Conservation (phyloP, 2,329 filamentous ascomycete genomes). For the Fonsecaea pedrosoi region DNA sequence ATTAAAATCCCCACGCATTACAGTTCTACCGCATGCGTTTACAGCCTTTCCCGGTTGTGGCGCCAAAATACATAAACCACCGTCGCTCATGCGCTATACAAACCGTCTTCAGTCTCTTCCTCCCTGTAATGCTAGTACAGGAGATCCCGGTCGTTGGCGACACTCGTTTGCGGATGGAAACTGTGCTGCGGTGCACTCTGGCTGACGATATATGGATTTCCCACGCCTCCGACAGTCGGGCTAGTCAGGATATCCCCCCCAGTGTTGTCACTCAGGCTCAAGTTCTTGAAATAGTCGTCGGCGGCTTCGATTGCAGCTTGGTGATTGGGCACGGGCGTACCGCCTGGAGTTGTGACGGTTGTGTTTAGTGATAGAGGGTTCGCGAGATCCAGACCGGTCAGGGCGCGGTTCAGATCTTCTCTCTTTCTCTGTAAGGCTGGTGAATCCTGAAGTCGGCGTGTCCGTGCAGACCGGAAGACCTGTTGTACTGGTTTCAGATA, state of each 20-base stretch:
- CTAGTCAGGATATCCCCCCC: constrained; percentile 58
- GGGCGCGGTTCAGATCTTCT: constrained; percentile 50
- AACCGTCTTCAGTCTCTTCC: not conserved
- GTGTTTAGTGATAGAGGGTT: constrained; percentile 40
- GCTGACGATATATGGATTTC: constrained; percentile 72
- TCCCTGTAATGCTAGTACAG: constrained; percentile 29
- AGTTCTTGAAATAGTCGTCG: constrained; percentile 84
- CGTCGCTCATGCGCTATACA: not conserved
- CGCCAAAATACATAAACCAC: not conserved
- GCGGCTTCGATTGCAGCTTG: constrained; percentile 80
- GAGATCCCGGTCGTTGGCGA: constrained; percentile 48
- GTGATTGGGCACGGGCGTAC: constrained; percentile 50
- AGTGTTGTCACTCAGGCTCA: constrained; percentile 71
- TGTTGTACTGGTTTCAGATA: constrained; percentile 98
- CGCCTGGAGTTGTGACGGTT: constrained; percentile 39
- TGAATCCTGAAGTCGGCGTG: constrained; percentile 77
- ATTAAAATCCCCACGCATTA: not conserved
- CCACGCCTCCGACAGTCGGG: constrained; percentile 41
- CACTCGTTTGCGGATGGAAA: constrained; percentile 71
- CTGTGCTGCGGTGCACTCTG: constrained; percentile 79
- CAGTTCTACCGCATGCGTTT: not conserved
- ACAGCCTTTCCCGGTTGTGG: not conserved
- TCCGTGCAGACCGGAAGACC: constrained; percentile 88
- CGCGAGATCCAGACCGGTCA: constrained; percentile 18
- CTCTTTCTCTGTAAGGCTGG: constrained; percentile 80